phyloP scores from a whole-genome alignment of 2,329 filamentous ascomycete species.

The Raffaelea deltoideospora region DNA sequence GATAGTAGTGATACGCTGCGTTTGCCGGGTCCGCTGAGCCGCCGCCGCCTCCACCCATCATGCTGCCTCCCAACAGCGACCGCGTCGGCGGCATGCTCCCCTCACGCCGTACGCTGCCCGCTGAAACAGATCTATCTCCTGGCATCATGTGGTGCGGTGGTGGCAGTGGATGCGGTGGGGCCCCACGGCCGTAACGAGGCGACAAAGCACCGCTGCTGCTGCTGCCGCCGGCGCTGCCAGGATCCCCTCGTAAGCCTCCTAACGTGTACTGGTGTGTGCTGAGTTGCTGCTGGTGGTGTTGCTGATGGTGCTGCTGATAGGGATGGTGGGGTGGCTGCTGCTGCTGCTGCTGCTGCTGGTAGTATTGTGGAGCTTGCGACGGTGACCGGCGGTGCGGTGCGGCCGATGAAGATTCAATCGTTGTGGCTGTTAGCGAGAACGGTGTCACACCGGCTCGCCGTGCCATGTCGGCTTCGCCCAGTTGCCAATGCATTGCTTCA shows the following conservation, averaged over 20 bases:
- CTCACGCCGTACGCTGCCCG: conserved; percentile 14
- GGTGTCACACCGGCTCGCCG: conserved; percentile 77
- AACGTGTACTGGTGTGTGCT: not conserved
- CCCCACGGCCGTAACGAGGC: conserved; percentile 26
- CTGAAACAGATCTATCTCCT: conserved; percentile 13
- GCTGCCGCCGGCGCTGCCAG: conserved; percentile 20
- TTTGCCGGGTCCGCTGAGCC: conserved; percentile 4
- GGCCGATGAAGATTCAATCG: conserved; percentile 19
- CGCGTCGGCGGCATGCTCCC: not conserved
- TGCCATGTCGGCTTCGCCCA: conserved; percentile 90
- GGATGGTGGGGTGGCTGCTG: conserved; percentile 26
- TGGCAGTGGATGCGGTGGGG: conserved; percentile 4
- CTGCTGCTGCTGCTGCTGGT: conserved; percentile 16
- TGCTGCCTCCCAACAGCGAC: conserved; percentile 12
- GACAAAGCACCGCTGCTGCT: conserved; percentile 18
- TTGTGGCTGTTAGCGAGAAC: conserved; percentile 52
- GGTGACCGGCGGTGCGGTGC: conserved; percentile 20
- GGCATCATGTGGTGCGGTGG: conserved; percentile 5
- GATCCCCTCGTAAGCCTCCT: not conserved
- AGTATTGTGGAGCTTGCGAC: conserved; percentile 12
- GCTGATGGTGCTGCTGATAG: not conserved
- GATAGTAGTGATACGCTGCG: conserved; percentile 13
- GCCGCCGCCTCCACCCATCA: not conserved
- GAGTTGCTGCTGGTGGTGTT: too few species aligned
- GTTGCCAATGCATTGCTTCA: conserved; percentile 96